Conservation (phyloP, 2,329 filamentous ascomycete genomes). For the Alternaria dauci region DNA sequence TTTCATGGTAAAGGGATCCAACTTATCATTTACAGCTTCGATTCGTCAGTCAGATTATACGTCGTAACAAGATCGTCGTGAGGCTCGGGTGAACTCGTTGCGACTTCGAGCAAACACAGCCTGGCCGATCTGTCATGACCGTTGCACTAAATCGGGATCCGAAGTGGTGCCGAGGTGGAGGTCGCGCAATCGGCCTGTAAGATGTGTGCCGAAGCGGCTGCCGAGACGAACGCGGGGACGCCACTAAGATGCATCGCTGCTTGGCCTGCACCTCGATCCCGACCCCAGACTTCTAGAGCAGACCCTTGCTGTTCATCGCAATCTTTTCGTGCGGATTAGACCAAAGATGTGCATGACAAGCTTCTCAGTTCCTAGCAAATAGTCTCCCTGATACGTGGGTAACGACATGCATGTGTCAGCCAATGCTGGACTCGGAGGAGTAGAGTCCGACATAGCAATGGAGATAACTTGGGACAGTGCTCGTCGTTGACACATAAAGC, state of each 20-base stretch:
- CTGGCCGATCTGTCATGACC: background rate
- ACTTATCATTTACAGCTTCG: background rate
- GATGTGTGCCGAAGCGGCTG: background rate
- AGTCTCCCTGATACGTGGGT: background rate
- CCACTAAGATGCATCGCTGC: background rate
- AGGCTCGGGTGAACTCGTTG: background rate
- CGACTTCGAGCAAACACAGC: background rate
- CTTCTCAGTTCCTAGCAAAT: background rate
- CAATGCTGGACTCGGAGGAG: background rate
- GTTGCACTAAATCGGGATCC: background rate
- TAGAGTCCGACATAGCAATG: background rate
- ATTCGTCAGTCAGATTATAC: background rate
- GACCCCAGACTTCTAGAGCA: background rate
- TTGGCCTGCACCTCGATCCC: background rate
- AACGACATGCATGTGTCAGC: background rate
- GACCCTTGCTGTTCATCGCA: background rate
- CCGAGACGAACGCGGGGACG: background rate
- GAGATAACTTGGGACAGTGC: background rate
- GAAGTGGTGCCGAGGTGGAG: conserved; percentile 2
- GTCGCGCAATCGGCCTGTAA: background rate
- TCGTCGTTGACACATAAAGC: too few species aligned
- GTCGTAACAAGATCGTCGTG: background rate
- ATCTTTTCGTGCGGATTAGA: too few species aligned
- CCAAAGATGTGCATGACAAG: too few species aligned
- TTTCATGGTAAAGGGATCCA: background rate